Evolutionary conservation across 2,329 filamentous ascomycete species (phyloP), one percentile per base, ranked within the genome.

Genomic region (Paecilomyces fulvus): DNA sequence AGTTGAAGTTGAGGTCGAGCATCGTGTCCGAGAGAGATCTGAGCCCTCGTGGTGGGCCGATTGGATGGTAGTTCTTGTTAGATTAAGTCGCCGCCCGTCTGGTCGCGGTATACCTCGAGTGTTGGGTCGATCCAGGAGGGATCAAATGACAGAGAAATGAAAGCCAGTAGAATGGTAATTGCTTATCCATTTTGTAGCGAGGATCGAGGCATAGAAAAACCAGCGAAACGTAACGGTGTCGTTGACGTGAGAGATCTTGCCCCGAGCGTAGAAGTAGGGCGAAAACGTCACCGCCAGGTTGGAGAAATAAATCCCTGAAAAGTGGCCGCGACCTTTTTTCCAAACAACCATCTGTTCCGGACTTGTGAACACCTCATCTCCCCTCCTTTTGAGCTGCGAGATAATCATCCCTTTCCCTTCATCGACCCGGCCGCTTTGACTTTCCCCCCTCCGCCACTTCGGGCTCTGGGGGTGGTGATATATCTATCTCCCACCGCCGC

Each of bases 11-110:
- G 20, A 20, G 17, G 30, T 14, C 10, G 11, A 33, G 23, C 12
- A 30, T 52, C 30, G 30, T 33, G 21, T 52, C 23, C 17, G 25
- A 9, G 50, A 30, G 21, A 30, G 50, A 52, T 30, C 21, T 52
- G 25, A 17, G 28, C 21, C 54, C 54, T 46, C 54, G 54, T 55
- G 54, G 48, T 14, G 49, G 8, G 49, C 54, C 51, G 54, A 55
- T 55, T 55, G 54, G 54, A n/a, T 30, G 25, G 23, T 52, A 52
- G 10, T 30, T 52, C 28, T n/a, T 52, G 23, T 52, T 10, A 43
- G 37, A 43, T 43, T 21, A 21, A 8, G 10, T 9, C 10, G 48
- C 20, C 17, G 48, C 20, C 12, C 17, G 48, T 20, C 25, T 20
- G 25, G 25, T 28, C 10, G 46, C 46, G 46, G 17, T 28, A 49